Evolutionary conservation across 768 basidiomycete species (phyloP).

Genomic region (Sistotremastrum niveocremeum): DNA sequence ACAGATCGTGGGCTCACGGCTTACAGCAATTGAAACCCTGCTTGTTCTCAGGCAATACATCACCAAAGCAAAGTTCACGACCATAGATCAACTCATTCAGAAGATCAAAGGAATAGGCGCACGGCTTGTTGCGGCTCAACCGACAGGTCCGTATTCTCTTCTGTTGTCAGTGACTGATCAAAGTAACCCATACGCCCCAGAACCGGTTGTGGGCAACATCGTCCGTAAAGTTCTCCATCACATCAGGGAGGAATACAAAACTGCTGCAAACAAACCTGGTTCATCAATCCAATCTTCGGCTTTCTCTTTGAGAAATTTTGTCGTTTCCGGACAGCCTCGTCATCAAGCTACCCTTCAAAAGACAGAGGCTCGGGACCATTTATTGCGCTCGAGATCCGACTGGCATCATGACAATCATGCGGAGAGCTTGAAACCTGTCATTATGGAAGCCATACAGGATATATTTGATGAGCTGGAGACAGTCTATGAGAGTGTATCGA

Average conservation of each 20-base stretch:
- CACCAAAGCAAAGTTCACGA: slow-evolving; percentile 71
- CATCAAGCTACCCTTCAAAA: slow-evolving; percentile 29
- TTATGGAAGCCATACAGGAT: slow-evolving; percentile 96
- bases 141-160: slow-evolving; percentile 55
- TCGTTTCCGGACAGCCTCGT: slow-evolving; percentile 62
- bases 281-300: slow-evolving; percentile 22
- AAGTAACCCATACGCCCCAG: slow-evolving; percentile 26
- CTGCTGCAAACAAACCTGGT: slow-evolving; percentile 44
- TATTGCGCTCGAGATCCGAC: slow-evolving; percentile 45
- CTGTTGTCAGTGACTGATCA: slow-evolving; percentile 3
- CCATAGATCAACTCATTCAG: slow-evolving; percentile 71
- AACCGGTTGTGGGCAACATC: slow-evolving; percentile 91
- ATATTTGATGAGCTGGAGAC: slow-evolving; percentile 93
- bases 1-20: slow-evolving; percentile 83
- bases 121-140: slow-evolving; percentile 78
- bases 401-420: slow-evolving; percentile 18
- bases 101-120: slow-evolving; percentile 71
- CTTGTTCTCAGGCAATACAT: slow-evolving; percentile 83
- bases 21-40: slow-evolving; percentile 81
- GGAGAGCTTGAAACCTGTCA: slow-evolving; percentile 70
- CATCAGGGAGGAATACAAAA: slow-evolving; percentile 88
- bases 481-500: slow-evolving; percentile 88
- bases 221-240: slow-evolving; percentile 87
- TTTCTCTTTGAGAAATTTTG: slow-evolving; percentile 73
- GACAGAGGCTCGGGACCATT: slow-evolving; percentile 40